These are phyloP conservation scores for Paulownia fortunei DNA, from an alignment of 257 asterid genomes.

Conservation along the genomic window DNA sequence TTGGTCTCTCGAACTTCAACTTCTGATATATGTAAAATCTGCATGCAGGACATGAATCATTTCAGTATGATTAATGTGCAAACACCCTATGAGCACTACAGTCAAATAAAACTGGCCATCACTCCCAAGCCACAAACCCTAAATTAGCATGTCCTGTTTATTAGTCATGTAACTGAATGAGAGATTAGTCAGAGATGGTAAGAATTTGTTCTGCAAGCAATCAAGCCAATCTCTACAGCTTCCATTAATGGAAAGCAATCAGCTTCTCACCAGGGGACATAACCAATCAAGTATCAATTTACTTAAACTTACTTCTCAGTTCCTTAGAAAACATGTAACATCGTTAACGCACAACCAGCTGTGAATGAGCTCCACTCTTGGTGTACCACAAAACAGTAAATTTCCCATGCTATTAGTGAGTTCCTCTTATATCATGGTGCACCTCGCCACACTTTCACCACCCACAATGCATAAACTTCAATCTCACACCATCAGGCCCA, in stretches of 20 bases:
- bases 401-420: too few species aligned
- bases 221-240: background rate
- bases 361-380: background rate
- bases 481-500: too few species aligned
- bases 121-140: too few species aligned
- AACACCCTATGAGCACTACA: background rate
- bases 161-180: background rate
- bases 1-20: constrained; percentile 89
- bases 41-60: constrained; percentile 35
- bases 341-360: background rate
- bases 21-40: constrained; percentile 93
- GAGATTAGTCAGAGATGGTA: background rate
- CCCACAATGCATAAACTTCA: too few species aligned
- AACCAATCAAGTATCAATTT: background rate
- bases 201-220: background rate
- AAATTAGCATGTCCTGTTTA: background rate
- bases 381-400: background rate
- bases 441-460: too few species aligned
- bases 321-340: background rate
- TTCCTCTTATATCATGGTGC: too few species aligned
- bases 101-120: background rate
- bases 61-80: background rate
- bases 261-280: background rate
- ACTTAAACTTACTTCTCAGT: background rate
- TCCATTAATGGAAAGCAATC: background rate